Percentiles rank a stretch among this genome's conserved stretches.
phyloP scores from a whole-genome alignment of 495 filamentous ascomycete genomes.

The Penicillium diatomitis region DNA sequence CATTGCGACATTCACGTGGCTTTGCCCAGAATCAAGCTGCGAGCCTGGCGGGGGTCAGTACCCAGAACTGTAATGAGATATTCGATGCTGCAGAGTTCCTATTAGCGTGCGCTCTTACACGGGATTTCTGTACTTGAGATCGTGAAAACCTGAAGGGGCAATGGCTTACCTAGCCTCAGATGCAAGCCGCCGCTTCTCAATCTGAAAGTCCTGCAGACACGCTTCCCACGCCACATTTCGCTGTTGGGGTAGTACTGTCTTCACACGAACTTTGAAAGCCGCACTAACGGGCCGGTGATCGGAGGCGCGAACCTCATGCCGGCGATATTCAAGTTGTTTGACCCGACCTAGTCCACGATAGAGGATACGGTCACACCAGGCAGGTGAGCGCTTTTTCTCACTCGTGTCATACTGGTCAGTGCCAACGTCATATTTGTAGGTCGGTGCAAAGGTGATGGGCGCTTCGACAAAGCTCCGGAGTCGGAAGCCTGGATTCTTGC shows the following conservation, averaged over 20 bases:
- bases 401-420: slow-evolving; percentile 88
- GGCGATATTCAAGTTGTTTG: slow-evolving; percentile 75
- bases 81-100: slow-evolving; percentile 28
- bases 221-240: slow-evolving; percentile 56
- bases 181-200: slow-evolving; percentile 52
- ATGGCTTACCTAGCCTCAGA: slow-evolving; percentile 52
- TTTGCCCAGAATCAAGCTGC: slow-evolving; percentile 27
- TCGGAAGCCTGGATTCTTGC: slow-evolving; percentile 81
- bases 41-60: slow-evolving; percentile 38
- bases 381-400: slow-evolving; percentile 91
- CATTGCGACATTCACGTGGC: neutral
- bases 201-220: slow-evolving; percentile 63
- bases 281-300: slow-evolving; percentile 93
- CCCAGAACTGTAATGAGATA: slow-evolving; percentile 46
- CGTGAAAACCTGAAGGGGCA: neutral
- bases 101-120: too few species aligned
- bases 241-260: slow-evolving; percentile 61
- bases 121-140: too few species aligned
- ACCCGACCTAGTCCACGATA: slow-evolving; percentile 77
- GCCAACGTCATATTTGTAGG: slow-evolving; percentile 97
- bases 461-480: slow-evolving; percentile 79
- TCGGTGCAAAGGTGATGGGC: slow-evolving; percentile 84
- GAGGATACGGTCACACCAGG: slow-evolving; percentile 92
- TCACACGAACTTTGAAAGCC: slow-evolving; percentile 68
- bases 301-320: slow-evolving; percentile 81